A percentile compares a stretch with the other conserved stretches of the same genome.
These are phyloP conservation scores for Lyophyllum semitale DNA, from an alignment of 768 basidiomycete species.

Conservation along the genomic window DNA sequence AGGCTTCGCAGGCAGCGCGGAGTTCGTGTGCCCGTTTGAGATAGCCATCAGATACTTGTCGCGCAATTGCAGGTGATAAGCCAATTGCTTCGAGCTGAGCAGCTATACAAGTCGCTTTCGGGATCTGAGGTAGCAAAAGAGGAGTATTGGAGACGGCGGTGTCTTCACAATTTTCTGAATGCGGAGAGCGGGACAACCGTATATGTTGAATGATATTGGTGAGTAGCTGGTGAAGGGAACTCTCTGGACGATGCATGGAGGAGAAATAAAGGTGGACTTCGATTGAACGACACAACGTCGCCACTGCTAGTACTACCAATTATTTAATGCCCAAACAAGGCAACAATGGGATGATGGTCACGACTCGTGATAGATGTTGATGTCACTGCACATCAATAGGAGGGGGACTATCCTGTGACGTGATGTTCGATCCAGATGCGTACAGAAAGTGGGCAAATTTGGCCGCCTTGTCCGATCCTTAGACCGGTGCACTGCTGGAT, in stretches of 20 bases:
- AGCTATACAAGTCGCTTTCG: background rate
- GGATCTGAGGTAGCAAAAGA: background rate
- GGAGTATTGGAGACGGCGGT: too few relatives aligned
- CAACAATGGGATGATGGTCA: background rate
- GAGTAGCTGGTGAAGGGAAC: background rate
- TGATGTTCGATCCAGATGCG: too few relatives aligned
- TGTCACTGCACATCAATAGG: too few relatives aligned
- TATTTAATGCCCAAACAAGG: background rate
- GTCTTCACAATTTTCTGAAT: background rate
- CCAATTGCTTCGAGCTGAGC: slow-evolving; percentile 1
- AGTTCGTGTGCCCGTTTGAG: slow-evolving; percentile 1
- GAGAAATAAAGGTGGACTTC: background rate
- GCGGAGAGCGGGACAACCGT: background rate
- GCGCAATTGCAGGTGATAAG: background rate
- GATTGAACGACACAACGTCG: too few relatives aligned
- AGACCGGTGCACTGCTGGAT: too few relatives aligned
- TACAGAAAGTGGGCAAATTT: too few relatives aligned
- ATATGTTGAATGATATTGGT: background rate
- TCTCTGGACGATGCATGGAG: background rate
- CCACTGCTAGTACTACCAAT: background rate
- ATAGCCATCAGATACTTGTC: slow-evolving; percentile 3
- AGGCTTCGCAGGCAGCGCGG: slow-evolving; percentile 1
- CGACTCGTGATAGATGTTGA: too few relatives aligned
- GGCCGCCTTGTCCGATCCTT: too few relatives aligned
- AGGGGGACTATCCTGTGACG: too few relatives aligned